Base-by-base conservation (phyloP, 768 basidiomycete genomes). In the Tulasnella calospora region DNA sequence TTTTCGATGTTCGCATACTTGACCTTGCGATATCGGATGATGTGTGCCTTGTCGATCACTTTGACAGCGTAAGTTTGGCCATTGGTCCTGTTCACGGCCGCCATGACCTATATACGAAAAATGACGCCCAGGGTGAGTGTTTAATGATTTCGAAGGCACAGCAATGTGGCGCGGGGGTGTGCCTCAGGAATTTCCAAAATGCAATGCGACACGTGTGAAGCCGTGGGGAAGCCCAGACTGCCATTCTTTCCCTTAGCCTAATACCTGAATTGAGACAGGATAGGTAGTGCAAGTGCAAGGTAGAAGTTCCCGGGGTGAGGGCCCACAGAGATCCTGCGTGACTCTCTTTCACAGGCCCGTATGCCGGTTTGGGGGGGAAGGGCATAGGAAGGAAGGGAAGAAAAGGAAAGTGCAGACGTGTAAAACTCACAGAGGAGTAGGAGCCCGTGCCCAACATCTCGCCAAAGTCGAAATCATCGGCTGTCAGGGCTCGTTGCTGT, bases 21-120 rank as follows among this genome's bases (percentile, higher is more conserved):
- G 82, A 91, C 89, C 83, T 94, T 94, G 82, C 92, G 90, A 82
- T 93, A 91, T 83, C 91, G 89, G 77, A 90, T 88, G 73, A 96
- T 87, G 82, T 95, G 93, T 51, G 88, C 89, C 86, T 96, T 96
- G 85, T 94, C 93, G 74, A 95, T 87, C 21, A 93, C 89, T 84
- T 94, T 94, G 82, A 94, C 88, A 3, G 93, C 93, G 82, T 92
- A 94, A 71, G 88, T 85, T 78, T 91, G 88, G 27, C 89, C 87
- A 21, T 90, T 90, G 55, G 86, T 83, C 46, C 86, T 83, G 78
- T 90, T 86, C 51, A 86, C 87, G 69, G 87, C 91, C 40, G 86
- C 85, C 83, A 88, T 87, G 46, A 91, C 92, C 92, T 92, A 81
- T 73, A 75, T 51, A 15, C 27, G 5, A 33, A 74, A 57, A n/a